A percentile compares a stretch with the other conserved stretches of the same genome.
Conservation (phyloP, 495 filamentous ascomycete genomes). For the Filosporella fistucella region DNA sequence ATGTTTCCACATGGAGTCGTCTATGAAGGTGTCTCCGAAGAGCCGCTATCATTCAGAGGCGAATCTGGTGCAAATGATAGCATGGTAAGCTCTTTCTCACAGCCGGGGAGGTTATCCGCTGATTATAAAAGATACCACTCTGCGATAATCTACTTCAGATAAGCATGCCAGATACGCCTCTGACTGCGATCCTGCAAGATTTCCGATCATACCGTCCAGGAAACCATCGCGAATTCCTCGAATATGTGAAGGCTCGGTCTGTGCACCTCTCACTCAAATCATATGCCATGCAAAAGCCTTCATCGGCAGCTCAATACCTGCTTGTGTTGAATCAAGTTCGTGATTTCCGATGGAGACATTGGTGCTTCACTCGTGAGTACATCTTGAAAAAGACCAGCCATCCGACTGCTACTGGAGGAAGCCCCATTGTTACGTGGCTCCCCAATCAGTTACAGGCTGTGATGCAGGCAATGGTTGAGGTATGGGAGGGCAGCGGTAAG, state of each 20-base stretch:
- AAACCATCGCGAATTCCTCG: slow-evolving; percentile 80
- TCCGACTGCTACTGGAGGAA: slow-evolving; percentile 85
- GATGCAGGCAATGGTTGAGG: slow-evolving; percentile 34
- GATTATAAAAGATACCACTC: slow-evolving; percentile 59
- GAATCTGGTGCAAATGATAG: slow-evolving; percentile 89
- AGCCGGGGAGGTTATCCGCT: not conserved
- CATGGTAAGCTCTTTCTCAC: slow-evolving; percentile 44
- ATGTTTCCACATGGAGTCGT: slow-evolving; percentile 91
- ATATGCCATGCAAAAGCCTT: slow-evolving; percentile 47
- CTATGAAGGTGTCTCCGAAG: slow-evolving; percentile 75
- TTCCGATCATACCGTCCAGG: slow-evolving; percentile 82
- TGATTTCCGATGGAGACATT: slow-evolving; percentile 90
- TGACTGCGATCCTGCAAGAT: slow-evolving; percentile 79
- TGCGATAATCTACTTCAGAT: slow-evolving; percentile 79
- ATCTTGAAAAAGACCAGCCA: slow-evolving; percentile 79
- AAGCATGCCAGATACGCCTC: slow-evolving; percentile 74
- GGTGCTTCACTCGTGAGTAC: slow-evolving; percentile 93
- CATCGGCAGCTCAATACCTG: slow-evolving; percentile 58
- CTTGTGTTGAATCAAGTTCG: slow-evolving; percentile 75
- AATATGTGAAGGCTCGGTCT: slow-evolving; percentile 56
- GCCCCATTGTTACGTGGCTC: slow-evolving; percentile 71
- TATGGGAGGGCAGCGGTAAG: slow-evolving; percentile 34
- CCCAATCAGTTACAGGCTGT: slow-evolving; percentile 32
- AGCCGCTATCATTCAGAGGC: slow-evolving; percentile 72
- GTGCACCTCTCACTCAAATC: slow-evolving; percentile 51